Base-by-base conservation (phyloP, 2,329 filamentous ascomycete species). In the Metarhizium album region DNA sequence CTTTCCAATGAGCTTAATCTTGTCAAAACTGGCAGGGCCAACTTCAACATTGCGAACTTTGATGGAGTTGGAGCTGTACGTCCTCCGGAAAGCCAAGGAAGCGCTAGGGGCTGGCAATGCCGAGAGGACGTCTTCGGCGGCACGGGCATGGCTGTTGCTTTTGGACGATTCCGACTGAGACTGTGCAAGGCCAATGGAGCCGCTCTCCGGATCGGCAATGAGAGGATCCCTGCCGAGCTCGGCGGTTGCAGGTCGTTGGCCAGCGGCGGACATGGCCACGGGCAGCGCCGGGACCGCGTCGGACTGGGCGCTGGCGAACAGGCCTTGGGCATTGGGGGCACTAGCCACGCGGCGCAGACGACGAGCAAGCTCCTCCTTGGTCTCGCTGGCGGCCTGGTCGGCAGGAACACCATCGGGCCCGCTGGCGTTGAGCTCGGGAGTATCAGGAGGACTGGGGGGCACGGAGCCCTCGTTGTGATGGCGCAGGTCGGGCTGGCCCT, bases 1-100 rank as follows among this genome's bases (percentile, higher is more conserved):
- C 73, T 98, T 98, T 51, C 93, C 93, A 64, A 98, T 96, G 70
- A 98, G 78, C 70, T 98, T 98, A 70, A 98, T 96, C 80, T 98
- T 98, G 76, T 98, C 93, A 62, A 98, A 98, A 66, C 91, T 97
- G 55, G 87, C 78, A 0, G 93, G 93, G 0, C 90, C 87, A 35
- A 98, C 93, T 70, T 98, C 93, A 46, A 98, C 93, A 66, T 95
- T 90, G 61, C 93, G 82, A 58, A 97, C 88, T 71, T 98, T 98
- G 75, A 98, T 98, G 40, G 93, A 97, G 69, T 97, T 98, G 58
- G 91, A 96, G 70, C 93, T 97, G 68, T 98, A 98, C 2, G 93
- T 98, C 65, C 93, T 81, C 62, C 93, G 79, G 71, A 96, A 98
- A 20, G 88, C 83, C 46, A 88, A 75, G 18, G 81, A 77, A 48